Evolutionary conservation across 805 yeast genomes (phyloP).

Genomic region (Alloascoidea africana): DNA sequence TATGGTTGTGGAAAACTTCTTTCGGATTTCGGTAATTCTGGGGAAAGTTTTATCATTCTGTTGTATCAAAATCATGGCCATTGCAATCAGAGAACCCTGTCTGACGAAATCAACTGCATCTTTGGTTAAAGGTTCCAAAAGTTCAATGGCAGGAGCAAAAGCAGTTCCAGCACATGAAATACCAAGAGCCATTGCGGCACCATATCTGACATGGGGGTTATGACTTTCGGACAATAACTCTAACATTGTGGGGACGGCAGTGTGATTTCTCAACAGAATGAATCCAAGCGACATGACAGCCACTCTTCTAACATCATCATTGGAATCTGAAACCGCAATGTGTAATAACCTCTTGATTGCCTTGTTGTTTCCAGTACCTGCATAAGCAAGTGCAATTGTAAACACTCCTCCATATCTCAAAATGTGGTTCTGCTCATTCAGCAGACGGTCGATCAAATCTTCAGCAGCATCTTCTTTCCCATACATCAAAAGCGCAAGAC

Average conservation of each 20-base stretch:
- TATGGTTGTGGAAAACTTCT: slow-evolving; percentile 60
- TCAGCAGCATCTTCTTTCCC: slow-evolving; percentile 80
- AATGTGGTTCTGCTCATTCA: slow-evolving; percentile 64
- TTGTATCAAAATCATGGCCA: slow-evolving; percentile 79
- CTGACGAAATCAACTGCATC: slow-evolving; percentile 96
- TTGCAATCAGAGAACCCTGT: slow-evolving; percentile 91
- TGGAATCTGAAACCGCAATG: slow-evolving; percentile 91
- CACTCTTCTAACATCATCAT: slow-evolving; percentile 93
- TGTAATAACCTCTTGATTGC: slow-evolving; percentile 83
- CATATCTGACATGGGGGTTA: slow-evolving; percentile 96
- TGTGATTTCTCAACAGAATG: slow-evolving; percentile 76
- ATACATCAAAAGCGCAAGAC: slow-evolving; percentile 73
- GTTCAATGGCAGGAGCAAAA: slow-evolving; percentile 74
- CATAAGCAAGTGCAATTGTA: slow-evolving; percentile 89
- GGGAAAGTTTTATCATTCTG: slow-evolving; percentile 75
- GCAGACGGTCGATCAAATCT: slow-evolving; percentile 42
- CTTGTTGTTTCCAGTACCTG: slow-evolving; percentile 84
- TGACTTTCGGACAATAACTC: slow-evolving; percentile 87
- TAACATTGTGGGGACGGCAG: slow-evolving; percentile 90
- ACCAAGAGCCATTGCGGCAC: slow-evolving; percentile 95
- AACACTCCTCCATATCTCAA: slow-evolving; percentile 94
- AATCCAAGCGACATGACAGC: slow-evolving; percentile 89
- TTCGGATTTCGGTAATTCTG: slow-evolving; percentile 63
- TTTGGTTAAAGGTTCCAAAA: slow-evolving; percentile 80
- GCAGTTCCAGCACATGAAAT: slow-evolving; percentile 95